These are phyloP conservation scores for Coemansia biformis DNA, from an alignment of 192 early-diverging fungal genomes.

Conservation along the genomic window DNA sequence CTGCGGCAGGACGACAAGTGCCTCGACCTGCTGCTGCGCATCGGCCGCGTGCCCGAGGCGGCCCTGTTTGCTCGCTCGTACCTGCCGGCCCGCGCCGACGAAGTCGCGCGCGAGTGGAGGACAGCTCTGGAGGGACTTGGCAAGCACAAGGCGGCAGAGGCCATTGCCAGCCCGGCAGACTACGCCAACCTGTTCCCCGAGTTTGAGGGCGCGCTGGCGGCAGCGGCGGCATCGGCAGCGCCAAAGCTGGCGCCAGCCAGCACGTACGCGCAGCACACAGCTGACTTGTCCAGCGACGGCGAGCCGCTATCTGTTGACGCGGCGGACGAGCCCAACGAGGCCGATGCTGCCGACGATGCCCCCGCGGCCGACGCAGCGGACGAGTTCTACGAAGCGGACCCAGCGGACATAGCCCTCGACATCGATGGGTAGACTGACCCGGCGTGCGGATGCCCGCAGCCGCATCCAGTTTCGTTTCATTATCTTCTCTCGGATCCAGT, in stretches of 20 bases:
- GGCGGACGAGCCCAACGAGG: slow-evolving; percentile 7
- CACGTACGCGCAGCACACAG: slow-evolving; percentile 26
- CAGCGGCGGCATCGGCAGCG: slow-evolving; percentile 3
- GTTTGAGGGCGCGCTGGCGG: slow-evolving; percentile 31
- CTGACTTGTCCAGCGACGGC: slow-evolving; percentile 13
- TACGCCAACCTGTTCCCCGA: slow-evolving; percentile 88
- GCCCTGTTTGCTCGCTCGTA: slow-evolving; percentile 90
- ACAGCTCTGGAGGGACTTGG: slow-evolving; percentile 58
- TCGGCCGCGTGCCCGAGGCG: slow-evolving; percentile 90
- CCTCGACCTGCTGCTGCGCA: slow-evolving; percentile 78
- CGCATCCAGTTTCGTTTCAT: neutral
- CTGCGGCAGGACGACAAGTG: slow-evolving; percentile 73
- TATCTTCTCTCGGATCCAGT: too few relatives aligned
- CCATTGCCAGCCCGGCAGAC: slow-evolving; percentile 78
- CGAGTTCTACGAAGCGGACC: slow-evolving; percentile 35
- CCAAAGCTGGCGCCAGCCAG: neutral
- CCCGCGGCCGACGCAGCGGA: slow-evolving; percentile 29
- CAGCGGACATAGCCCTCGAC: neutral
- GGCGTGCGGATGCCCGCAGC: neutral
- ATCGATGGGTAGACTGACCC: neutral
- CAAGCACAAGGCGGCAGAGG: slow-evolving; percentile 79
- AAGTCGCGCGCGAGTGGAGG: slow-evolving; percentile 75
- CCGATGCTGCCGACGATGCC: slow-evolving; percentile 1
- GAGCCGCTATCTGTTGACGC: slow-evolving; percentile 2
- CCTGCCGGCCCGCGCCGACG: slow-evolving; percentile 67